These are phyloP conservation scores for Quercus ilex DNA, from an alignment of 306 rosid genomes.

Conservation along the genomic window DNA sequence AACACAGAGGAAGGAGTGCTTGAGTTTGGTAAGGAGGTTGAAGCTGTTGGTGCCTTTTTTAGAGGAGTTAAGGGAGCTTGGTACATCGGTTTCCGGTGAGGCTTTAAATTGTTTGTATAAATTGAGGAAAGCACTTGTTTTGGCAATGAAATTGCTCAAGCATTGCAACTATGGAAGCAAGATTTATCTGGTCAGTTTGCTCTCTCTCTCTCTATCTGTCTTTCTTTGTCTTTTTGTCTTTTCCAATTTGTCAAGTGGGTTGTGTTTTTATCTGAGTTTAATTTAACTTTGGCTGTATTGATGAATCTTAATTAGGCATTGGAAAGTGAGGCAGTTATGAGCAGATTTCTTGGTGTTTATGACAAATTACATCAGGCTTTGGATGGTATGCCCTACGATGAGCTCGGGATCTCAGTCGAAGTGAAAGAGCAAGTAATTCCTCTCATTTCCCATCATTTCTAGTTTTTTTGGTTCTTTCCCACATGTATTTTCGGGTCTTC, in stretches of 20 bases:
- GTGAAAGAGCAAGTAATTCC: constrained; percentile 61
- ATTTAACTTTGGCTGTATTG: not conserved
- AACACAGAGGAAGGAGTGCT: constrained; percentile 58
- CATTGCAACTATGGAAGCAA: constrained; percentile 76
- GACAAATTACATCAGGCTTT: constrained; percentile 57
- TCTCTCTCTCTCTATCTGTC: not conserved
- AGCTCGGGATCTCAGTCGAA: constrained; percentile 74
- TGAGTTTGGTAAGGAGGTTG: constrained; percentile 68
- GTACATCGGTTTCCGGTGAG: constrained; percentile 22
- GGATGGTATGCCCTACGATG: constrained; percentile 51
- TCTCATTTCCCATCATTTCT: not conserved
- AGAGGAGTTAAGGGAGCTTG: constrained; percentile 66
- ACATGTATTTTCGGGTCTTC: not conserved
- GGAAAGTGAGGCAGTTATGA: constrained; percentile 71
- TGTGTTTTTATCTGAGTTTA: not conserved
- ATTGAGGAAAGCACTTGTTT: constrained; percentile 48
- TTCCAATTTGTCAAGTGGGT: not conserved
- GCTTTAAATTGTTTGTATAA: constrained; percentile 38
- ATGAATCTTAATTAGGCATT: constrained; percentile 39
- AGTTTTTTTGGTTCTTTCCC: not conserved
- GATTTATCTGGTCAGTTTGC: constrained; percentile 49
- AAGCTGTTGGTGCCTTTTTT: constrained; percentile 64
- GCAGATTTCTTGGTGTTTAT: constrained; percentile 56
- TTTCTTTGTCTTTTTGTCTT: not conserved
- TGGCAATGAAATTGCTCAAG: constrained; percentile 56